Evolutionary conservation across 2,329 filamentous ascomycete genomes (phyloP).

Genomic region (Tolypocladium pustulatum): DNA sequence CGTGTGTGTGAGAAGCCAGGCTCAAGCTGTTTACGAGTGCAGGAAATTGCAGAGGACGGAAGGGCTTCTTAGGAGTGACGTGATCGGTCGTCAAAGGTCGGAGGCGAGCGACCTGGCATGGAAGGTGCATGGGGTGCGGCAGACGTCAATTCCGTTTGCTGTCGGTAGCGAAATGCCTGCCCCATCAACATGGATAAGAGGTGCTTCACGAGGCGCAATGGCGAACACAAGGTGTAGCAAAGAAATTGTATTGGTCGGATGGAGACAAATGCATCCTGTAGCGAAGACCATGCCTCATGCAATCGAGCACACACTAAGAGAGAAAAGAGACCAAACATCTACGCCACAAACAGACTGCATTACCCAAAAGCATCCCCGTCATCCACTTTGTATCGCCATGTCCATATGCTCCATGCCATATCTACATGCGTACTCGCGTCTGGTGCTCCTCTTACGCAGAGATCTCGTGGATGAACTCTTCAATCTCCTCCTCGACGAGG

Average conservation of each 20-base stretch:
- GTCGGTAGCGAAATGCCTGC: background rate
- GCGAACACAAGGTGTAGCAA: background rate
- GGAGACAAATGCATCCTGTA: slow-evolving; percentile 5
- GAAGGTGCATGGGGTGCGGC: background rate
- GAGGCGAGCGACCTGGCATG: background rate
- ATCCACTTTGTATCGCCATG: background rate
- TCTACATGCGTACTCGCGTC: background rate
- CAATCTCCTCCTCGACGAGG: slow-evolving; percentile 49
- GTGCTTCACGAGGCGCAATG: background rate
- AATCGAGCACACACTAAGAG: slow-evolving; percentile 3
- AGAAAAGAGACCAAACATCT: background rate
- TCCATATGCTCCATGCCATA: background rate
- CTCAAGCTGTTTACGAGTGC: background rate
- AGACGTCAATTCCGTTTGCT: background rate
- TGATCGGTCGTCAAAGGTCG: background rate
- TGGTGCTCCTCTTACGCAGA: background rate
- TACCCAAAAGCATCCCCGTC: background rate
- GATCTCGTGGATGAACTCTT: slow-evolving; percentile 45
- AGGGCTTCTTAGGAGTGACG: background rate
- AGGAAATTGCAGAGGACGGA: background rate
- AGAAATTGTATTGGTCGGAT: slow-evolving; percentile 6
- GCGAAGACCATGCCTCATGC: slow-evolving; percentile 1
- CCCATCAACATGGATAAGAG: background rate
- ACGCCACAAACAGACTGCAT: slow-evolving; percentile 3
- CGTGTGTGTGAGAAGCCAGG: background rate